Evolutionary conservation across 2,329 filamentous ascomycete genomes (phyloP).

Genomic region (Rhynchosporium secalis): DNA sequence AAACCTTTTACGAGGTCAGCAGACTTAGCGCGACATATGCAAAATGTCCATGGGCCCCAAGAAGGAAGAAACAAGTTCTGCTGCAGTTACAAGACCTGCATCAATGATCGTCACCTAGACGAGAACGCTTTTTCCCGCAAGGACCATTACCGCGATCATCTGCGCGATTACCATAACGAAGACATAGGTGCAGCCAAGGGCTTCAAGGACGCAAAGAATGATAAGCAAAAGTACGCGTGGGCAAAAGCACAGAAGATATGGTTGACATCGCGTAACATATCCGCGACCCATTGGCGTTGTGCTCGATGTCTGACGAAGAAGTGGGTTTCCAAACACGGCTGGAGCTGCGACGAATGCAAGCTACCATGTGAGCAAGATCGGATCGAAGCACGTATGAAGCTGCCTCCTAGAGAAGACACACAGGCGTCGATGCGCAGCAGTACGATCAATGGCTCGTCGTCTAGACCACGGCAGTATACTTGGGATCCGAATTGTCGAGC

Average conservation of each 20-base stretch:
- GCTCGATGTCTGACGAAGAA: slow-evolving; percentile 32
- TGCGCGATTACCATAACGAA: slow-evolving; percentile 49
- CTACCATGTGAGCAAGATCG: slow-evolving; percentile 30
- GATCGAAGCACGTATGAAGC: slow-evolving; percentile 15
- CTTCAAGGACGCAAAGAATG: slow-evolving; percentile 16
- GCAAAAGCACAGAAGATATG: slow-evolving; percentile 28
- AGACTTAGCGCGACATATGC: slow-evolving; percentile 43
- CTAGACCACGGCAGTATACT: neutral
- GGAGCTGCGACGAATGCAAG: slow-evolving; percentile 32
- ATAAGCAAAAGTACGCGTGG: slow-evolving; percentile 21
- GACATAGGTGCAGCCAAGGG: slow-evolving; percentile 37
- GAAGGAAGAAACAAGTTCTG: slow-evolving; percentile 30
- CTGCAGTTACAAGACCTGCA: slow-evolving; percentile 40
- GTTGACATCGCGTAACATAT: slow-evolving; percentile 29
- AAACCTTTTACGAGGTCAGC: slow-evolving; percentile 38
- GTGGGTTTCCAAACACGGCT: slow-evolving; percentile 25
- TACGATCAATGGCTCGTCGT: neutral
- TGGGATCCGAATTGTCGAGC: neutral
- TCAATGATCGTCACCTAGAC: slow-evolving; percentile 23
- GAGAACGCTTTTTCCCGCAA: slow-evolving; percentile 46
- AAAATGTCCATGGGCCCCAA: slow-evolving; percentile 36
- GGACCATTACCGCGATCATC: slow-evolving; percentile 51
- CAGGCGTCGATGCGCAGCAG: neutral
- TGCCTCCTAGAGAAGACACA: neutral
- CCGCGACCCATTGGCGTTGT: slow-evolving; percentile 34